Percentiles rank a stretch among this genome's conserved stretches.
phyloP scores from a whole-genome alignment of 305 asterid species.

The Solanum chacoense region DNA sequence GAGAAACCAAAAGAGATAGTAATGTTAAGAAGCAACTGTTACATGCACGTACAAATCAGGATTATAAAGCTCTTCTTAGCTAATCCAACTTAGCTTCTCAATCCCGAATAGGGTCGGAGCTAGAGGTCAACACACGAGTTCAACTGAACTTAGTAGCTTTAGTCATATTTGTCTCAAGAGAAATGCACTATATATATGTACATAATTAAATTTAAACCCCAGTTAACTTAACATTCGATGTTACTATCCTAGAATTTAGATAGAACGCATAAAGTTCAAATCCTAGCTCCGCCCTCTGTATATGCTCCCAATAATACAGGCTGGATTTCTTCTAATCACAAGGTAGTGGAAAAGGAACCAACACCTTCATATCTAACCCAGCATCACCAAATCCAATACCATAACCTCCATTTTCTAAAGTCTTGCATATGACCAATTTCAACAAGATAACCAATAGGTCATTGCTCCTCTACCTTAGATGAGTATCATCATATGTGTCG shows the following conservation, averaged over 20 bases:
- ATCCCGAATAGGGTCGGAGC: not conserved
- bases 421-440: not conserved
- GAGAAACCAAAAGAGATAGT: not conserved
- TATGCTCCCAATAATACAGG: not conserved
- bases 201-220: not conserved
- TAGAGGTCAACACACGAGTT: not conserved
- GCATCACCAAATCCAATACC: not conserved
- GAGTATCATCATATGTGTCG: slow-evolving; percentile 53
- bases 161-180: not conserved
- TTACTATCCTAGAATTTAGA: not conserved
- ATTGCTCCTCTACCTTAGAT: slow-evolving; percentile 36
- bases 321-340: not conserved
- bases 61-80: not conserved
- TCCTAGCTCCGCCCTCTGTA: not conserved
- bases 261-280: not conserved
- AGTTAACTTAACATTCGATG: not conserved
- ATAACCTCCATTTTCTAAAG: not conserved
- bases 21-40: not conserved
- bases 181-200: not conserved
- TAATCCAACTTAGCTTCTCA: not conserved
- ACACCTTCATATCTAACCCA: not conserved
- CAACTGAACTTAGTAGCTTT: not conserved
- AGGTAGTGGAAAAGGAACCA: not conserved
- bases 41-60: not conserved
- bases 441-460: not conserved